Percentiles rank a stretch among this genome's conserved stretches.
Conservation (phyloP, 2,329 filamentous ascomycete species). For the Beauveria scarabaeidicola region DNA sequence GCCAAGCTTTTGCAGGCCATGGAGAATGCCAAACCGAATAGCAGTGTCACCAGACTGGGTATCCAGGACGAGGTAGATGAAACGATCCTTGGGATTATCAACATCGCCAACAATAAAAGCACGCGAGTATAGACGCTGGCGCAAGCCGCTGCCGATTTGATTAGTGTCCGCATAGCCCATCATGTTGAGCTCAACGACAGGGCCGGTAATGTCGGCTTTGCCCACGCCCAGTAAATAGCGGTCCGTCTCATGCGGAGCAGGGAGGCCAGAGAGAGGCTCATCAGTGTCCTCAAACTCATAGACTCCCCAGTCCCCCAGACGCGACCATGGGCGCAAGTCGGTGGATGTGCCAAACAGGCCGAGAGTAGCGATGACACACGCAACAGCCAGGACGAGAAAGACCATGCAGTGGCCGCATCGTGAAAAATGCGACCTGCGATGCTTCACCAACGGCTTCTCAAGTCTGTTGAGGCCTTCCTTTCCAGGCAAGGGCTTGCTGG, state of each 20-base stretch:
- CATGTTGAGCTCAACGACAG: constrained; percentile 81
- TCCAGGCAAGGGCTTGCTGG: neutral
- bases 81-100: constrained; percentile 56
- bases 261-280: neutral
- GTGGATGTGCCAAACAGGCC: constrained; percentile 13
- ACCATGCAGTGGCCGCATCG: constrained; percentile 5
- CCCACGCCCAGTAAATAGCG: constrained; percentile 43
- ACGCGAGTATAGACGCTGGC: constrained; percentile 77
- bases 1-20: constrained; percentile 60
- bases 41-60: constrained; percentile 80
- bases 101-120: constrained; percentile 76
- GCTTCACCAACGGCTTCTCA: neutral
- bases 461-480: neutral
- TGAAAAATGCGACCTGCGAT: neutral
- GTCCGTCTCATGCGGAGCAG: constrained; percentile 9
- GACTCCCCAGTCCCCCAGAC: constrained; percentile 5
- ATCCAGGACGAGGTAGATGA: constrained; percentile 83
- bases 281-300: constrained; percentile 7
- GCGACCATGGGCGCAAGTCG: constrained; percentile 9
- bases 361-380: constrained; percentile 10
- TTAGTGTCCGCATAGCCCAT: constrained; percentile 78
- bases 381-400: constrained; percentile 1
- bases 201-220: constrained; percentile 52
- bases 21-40: constrained; percentile 71
- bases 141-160: constrained; percentile 74